Percentiles rank a stretch among this genome's conserved stretches.
These are phyloP conservation scores for Pseudozyma pruni DNA, from an alignment of 1,284 basidiomycete species.

Conservation along the genomic window DNA sequence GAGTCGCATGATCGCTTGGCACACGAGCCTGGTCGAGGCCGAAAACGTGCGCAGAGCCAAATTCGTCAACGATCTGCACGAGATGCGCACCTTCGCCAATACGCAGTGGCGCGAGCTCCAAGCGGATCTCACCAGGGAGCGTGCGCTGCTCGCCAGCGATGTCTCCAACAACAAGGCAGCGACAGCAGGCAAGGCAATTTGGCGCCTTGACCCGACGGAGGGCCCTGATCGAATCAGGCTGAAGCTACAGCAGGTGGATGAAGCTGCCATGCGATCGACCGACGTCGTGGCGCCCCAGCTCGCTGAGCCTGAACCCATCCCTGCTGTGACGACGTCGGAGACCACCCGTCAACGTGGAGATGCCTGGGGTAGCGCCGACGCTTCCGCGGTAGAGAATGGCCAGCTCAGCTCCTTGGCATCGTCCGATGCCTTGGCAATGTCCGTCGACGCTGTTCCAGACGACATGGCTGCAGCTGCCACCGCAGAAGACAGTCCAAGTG, in stretches of 20 bases:
- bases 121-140: slow-evolving; percentile 38
- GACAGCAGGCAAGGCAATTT: slow-evolving; percentile 19
- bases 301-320: slow-evolving; percentile 12
- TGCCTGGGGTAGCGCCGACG: slow-evolving; percentile 32
- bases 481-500: neutral
- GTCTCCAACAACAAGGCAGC: neutral
- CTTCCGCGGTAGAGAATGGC: neutral
- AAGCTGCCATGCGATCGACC: slow-evolving; percentile 4
- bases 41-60: slow-evolving; percentile 44
- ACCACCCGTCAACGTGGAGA: slow-evolving; percentile 21
- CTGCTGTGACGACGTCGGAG: slow-evolving; percentile 6
- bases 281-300: slow-evolving; percentile 36
- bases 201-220: slow-evolving; percentile 64
- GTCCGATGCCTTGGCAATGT: neutral
- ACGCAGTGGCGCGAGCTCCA: slow-evolving; percentile 49
- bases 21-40: slow-evolving; percentile 41
- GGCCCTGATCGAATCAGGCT: slow-evolving; percentile 61
- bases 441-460: neutral
- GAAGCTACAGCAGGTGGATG: slow-evolving; percentile 55
- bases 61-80: slow-evolving; percentile 55
- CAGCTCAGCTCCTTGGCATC: slow-evolving; percentile 1
- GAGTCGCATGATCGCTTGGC: slow-evolving; percentile 54
- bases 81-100: slow-evolving; percentile 45
- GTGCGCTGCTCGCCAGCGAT: slow-evolving; percentile 30
- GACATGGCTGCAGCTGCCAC: neutral